Evolutionary conservation across 2,329 filamentous ascomycete genomes (phyloP), one percentile per base, ranked within the genome.

Genomic region (Pseudogymnoascus sp.): DNA sequence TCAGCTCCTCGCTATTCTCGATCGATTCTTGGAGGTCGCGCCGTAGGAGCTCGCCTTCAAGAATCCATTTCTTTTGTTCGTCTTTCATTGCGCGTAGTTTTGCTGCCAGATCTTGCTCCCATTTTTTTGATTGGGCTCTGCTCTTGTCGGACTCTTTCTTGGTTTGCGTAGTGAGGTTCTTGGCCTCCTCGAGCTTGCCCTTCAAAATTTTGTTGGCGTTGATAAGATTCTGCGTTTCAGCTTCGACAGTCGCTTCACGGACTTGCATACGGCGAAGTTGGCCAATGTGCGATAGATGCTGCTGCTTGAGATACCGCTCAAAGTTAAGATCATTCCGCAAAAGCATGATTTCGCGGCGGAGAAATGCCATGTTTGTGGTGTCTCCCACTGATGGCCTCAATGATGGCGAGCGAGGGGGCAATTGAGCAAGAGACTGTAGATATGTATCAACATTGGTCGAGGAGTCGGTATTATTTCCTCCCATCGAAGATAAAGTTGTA

Each of bases 311-410:
- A 72, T 91, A 93, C 26, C 88, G 81, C 72, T 94, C 90, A 69
- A 93, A 94, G 66, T 88, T 89, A 44, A 94, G 78, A 67, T 94
- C 89, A 64, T 92, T 94, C 47, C 87, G 85, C 9, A 94, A 74
- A 1, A 92, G 76, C 60, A 91, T 81, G n/a, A 91, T 82, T 67
- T 92, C 87, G 41, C 87, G 82, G 66, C 90, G 85, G 3, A 94
- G 75, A 65, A 84, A 83, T 1, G 81, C 75, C 29, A 80, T 68
- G 62, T 80, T 75, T 13, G 74, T 70, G 63, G 73, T 68, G 60
- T 77, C 72, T 57, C 71, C 70, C 8, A 71, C 67, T 67, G 66
- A 66, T 70, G 73, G 63, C 8, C 66, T 61, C 5, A 71, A 36
- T 44, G 68, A 67, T 21, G 69, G 67, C 7, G 69, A 69, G n/a